Evolutionary conservation across 1,284 basidiomycete species (phyloP), one percentile per base, ranked within the genome.

Genomic region (Apiotrichum sp.): DNA sequence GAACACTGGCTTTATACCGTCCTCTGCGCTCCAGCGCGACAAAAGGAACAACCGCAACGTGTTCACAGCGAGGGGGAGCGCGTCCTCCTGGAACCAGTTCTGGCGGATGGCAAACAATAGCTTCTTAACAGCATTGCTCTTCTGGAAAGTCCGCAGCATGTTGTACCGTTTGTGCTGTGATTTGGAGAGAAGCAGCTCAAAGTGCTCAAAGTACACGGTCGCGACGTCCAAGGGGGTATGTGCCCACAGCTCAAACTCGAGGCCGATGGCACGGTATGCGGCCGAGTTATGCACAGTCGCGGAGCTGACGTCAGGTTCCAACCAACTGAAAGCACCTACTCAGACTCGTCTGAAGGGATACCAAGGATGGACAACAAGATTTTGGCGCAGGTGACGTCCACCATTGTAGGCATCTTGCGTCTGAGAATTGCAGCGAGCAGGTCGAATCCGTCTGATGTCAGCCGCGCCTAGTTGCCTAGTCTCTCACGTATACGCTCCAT

Each of bases 201-300:
- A 92, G 69, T 96, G 55, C 47, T 87, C 84, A 0, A 93, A 79
- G 67, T 93, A 87, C 14, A 84, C 81, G 3, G 78, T 79, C 67
- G 91, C 88, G 32, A 97, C 84, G 41, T 86, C 85, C 4, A 76
- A 67, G 1, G 79, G 77, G 0, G 89, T 85, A 32, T 77, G 81
- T 0, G 88, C 83, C 93, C 93, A 98, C 6, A 97, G 82, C 57
- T 91, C 86, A 64, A 96, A 89, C 68, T 96, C 90, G 3, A 97
- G 82, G 0, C 89, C 87, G 44, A 97, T 81, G 1, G 86, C 82
- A 46, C 84, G 82, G 68, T 95, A 96, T 2, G 89, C 89, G 1
- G 87, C 80, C 2, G 85, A 80, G 64, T 96, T 96, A 50, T 85
- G 82, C 33, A 97, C 81, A 0, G 86, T 87, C 1, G 92, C 92